phyloP scores from a whole-genome alignment of 768 basidiomycete species.

The Russula brevipes region DNA sequence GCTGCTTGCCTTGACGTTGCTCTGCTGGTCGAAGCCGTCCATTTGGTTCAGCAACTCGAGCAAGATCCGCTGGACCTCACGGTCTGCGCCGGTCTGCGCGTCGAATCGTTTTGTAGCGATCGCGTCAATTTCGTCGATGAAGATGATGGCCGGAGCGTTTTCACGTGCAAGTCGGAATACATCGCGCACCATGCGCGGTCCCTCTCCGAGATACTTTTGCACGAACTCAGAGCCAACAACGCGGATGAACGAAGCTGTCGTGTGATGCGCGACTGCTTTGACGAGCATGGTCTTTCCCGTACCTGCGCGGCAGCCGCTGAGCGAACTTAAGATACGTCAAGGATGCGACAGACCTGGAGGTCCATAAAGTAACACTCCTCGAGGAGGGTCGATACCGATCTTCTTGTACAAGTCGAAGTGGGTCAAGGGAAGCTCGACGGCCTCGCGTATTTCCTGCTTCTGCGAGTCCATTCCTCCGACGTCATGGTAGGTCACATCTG shows the following conservation, averaged over 20 bases:
- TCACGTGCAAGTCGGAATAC: constrained; percentile 97
- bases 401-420: constrained; percentile 98
- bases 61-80: constrained; percentile 97
- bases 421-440: constrained; percentile 93
- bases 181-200: constrained; percentile 99
- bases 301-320: constrained; percentile 42
- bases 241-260: constrained; percentile 95
- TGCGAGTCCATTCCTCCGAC: constrained; percentile 97
- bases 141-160: constrained; percentile 96
- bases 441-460: constrained; percentile 98
- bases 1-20: constrained; percentile 86
- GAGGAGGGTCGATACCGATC: constrained; percentile 98
- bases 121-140: constrained; percentile 98
- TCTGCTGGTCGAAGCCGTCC: constrained; percentile 99
- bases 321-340: not conserved
- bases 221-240: constrained; percentile 99
- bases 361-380: constrained; percentile 94
- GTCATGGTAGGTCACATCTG: constrained; percentile 89
- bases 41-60: constrained; percentile 97
- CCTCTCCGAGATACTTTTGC: constrained; percentile 98
- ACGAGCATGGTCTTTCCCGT: constrained; percentile 99
- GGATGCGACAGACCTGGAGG: constrained; percentile 65
- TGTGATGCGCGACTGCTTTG: constrained; percentile 98
- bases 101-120: constrained; percentile 99
- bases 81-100: constrained; percentile 97